Evolutionary conservation across 2,329 filamentous ascomycete species (phyloP).

Genomic region (Paraphoma chrysanthemicola): DNA sequence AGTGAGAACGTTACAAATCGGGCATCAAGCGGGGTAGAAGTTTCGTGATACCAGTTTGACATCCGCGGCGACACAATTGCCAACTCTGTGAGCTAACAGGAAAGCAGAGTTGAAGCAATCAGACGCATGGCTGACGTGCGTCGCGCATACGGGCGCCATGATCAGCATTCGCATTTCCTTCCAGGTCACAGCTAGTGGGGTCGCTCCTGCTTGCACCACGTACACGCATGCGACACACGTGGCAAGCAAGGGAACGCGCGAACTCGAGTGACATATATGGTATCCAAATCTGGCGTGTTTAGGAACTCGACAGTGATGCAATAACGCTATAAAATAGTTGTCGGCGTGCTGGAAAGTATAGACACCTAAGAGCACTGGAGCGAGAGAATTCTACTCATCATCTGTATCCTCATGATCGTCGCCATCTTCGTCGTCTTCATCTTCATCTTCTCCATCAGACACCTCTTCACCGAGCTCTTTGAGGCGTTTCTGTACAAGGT

Average conservation of each 20-base stretch:
- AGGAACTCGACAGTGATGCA: no score
- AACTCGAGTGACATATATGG: neutral
- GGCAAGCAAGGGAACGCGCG: neutral
- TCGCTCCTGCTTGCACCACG: no score
- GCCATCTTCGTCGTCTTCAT: slow-evolving; percentile 41
- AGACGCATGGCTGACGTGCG: slow-evolving; percentile 5
- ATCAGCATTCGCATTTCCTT: no score
- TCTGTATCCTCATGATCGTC: slow-evolving; percentile 31
- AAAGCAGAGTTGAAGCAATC: neutral
- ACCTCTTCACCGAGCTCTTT: slow-evolving; percentile 55
- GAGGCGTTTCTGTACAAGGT: slow-evolving; percentile 51
- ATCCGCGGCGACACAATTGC: neutral
- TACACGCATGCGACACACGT: neutral
- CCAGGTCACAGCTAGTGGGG: no score
- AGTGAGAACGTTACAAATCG: neutral
- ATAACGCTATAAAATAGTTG: no score
- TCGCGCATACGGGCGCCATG: neutral
- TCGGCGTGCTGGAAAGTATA: neutral
- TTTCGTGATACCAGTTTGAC: neutral
- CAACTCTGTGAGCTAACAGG: neutral
- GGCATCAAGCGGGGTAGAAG: neutral
- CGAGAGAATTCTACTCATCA: slow-evolving; percentile 13
- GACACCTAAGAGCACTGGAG: neutral
- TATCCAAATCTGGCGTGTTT: neutral
- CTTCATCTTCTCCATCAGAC: slow-evolving; percentile 50